Evolutionary conservation across 306 rosid species (phyloP), one percentile per base, ranked within the genome.

Genomic region (Prunus dulcis): DNA sequence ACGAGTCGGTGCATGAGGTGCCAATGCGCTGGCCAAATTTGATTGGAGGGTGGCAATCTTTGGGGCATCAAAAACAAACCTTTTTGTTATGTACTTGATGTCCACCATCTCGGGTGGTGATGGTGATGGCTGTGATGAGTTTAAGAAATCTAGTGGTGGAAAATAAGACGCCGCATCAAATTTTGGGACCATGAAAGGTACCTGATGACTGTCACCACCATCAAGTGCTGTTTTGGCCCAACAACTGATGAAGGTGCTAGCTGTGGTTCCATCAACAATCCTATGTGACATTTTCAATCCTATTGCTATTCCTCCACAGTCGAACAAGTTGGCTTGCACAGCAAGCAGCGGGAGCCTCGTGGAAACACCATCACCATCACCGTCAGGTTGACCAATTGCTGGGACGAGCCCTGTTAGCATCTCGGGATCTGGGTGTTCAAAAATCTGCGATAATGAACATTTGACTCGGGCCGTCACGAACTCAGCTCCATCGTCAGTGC

Each of bases 401-500:
- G 52, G 52, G 34, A 80, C n/a, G 17, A 80, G 55, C 23, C 14
- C 57, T 73, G 57, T 72, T 38, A 75, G 56, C 20, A 20, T 32
- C 47, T 69, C 80, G 1, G 34, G 51, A 10, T 65, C 38, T 0
- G 78, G 68, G 38, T 52, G 43, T 12, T 68, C 34, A 14, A 80
- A 27, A 52, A 75, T 25, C 63, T 69, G 3, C 0, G 43, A 12
- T 58, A 80, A 27, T 20, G 64, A 38, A 30, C 32, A 14, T 5
- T 25, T 45, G 38, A 69, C 66, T 45, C 56, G n/a, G 0, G 84
- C 80, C 30, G 17, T 67, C 5, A 13, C 50, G 58, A 69, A 69
- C 23, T 68, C 51, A 2, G 76, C 84, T 61, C 84, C 80, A 1
- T 50, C 50, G 30, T 52, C 76, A 3, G 38, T 69, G 76, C 72